Evolutionary conservation across 2,329 filamentous ascomycete species (phyloP), one percentile per base, ranked within the genome.

Genomic region (Ilyonectria mors-panacis): DNA sequence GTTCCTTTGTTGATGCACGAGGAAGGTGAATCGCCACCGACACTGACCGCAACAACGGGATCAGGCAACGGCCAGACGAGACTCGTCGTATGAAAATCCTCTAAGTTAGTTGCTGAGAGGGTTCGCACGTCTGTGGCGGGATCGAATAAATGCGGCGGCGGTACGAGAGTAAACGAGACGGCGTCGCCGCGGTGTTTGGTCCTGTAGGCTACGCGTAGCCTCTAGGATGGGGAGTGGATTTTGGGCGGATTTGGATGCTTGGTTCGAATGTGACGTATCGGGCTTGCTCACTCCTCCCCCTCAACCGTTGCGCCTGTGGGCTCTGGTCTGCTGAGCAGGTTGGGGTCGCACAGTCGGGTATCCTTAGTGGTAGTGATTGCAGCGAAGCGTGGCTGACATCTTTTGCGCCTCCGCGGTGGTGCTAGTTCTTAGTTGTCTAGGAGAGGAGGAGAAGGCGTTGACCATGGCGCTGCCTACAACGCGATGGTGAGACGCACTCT

Each of bases 381-480:
- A 50, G 51, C 58, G 21, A 42, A 69, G 59, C 60, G 61, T 68
- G 69, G 54, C 65, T 56, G 53, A 62, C 65, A 72, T 63, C 53
- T 70, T 67, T 53, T 63, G 59, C 55, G 61, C 61, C 45, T 55
- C 48, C 42, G 65, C 30, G 39, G 48, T 53, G 19, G 21, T 58
- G 50, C 59, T 56, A 59, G 37, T 45, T 65, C 37, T 58, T 58
- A 54, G 59, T 48, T 42, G 54, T 50, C 54, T 53, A 55, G 59
- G 26, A 44, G 42, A 48, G 28, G 64, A 59, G 45, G 47, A 42
- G 37, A 47, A 19, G 47, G 54, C 48, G 59, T 23, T 26, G 54
- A 61, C 51, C 57, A 65, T 65, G 51, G 55, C 59, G 63, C 55
- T 66, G 44, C 55, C 59, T 51, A 47, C 50, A 55, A 47, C 48